Percentiles rank a stretch among this genome's conserved stretches.
phyloP scores from a whole-genome alignment of 192 early-diverging fungal genomes.

The Cetraspora pellucida region DNA sequence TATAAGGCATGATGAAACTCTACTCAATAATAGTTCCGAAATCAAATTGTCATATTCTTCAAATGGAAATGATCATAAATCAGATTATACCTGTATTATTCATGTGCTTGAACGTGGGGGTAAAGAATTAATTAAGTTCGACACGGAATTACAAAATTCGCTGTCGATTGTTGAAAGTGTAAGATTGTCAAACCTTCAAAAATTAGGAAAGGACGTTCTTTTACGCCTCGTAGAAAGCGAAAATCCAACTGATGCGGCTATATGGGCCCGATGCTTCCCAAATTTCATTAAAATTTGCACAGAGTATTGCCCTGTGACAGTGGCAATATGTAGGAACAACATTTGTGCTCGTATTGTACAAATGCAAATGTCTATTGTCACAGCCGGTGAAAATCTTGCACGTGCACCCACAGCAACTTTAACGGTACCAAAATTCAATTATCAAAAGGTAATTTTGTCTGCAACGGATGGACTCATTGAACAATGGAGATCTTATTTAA shows the following conservation, averaged over 20 bases:
- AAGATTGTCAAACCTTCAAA: conserved; percentile 55
- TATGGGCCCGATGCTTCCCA: conserved; percentile 76
- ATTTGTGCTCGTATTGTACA: conserved; percentile 64
- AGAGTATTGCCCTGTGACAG: conserved; percentile 51
- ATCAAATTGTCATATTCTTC: conserved; percentile 27
- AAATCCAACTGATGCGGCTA: conserved; percentile 11
- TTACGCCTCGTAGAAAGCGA: conserved; percentile 39
- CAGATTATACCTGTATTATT: conserved; percentile 39
- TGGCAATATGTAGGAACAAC: conserved; percentile 54
- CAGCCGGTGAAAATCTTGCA: conserved; percentile 53
- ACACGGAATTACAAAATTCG: conserved; percentile 44
- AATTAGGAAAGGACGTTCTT: conserved; percentile 57
- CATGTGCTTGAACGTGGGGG: conserved; percentile 44
- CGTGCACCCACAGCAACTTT: conserved; percentile 53
- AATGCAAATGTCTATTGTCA: conserved; percentile 62
- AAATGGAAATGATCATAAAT: conserved; percentile 8
- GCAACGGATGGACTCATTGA: conserved; percentile 66
- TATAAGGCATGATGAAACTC: not conserved
- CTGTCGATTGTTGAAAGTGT: conserved; percentile 46
- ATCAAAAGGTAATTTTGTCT: conserved; percentile 41
- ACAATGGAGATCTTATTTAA: conserved; percentile 76
- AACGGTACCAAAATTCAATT: conserved; percentile 45
- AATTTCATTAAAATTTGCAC: conserved; percentile 65
- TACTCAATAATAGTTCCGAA: not conserved
- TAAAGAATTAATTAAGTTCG: conserved; percentile 53